Percentiles rank a stretch among this genome's conserved stretches.
Evolutionary conservation across 306 rosid genomes (phyloP).

Genomic region (barrel medic (Medicago truncatula)): DNA sequence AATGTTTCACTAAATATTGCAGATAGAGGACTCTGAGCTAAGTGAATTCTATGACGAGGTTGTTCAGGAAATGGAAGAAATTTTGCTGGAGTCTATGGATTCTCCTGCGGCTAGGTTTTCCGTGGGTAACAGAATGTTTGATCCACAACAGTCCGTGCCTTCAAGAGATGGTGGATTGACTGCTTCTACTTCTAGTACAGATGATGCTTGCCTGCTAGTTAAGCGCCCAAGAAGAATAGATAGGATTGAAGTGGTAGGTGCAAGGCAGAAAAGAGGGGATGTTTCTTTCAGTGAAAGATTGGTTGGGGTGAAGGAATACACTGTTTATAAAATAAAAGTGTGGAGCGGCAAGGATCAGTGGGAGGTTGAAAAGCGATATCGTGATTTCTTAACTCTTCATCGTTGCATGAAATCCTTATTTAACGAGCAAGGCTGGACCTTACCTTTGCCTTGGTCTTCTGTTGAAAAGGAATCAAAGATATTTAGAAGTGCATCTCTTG

Average conservation of each 20-base stretch:
- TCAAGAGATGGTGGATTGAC: constrained; percentile 87
- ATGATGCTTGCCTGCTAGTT: constrained; percentile 56
- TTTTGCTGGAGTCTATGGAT: constrained; percentile 80
- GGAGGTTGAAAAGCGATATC: constrained; percentile 95
- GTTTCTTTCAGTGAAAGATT: constrained; percentile 95
- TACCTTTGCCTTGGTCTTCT: constrained; percentile 88
- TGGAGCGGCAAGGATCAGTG: constrained; percentile 82
- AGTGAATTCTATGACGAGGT: constrained; percentile 82
- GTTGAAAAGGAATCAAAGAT: constrained; percentile 85
- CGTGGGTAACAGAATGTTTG: constrained; percentile 57
- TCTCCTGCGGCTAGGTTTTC: constrained; percentile 69
- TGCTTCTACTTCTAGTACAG: constrained; percentile 83
- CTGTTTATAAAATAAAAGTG: constrained; percentile 82
- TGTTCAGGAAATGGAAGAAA: constrained; percentile 97
- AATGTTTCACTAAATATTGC: constrained; percentile 50
- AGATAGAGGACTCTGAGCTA: constrained; percentile 70
- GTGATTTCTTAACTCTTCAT: constrained; percentile 81
- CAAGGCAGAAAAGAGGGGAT: constrained; percentile 94
- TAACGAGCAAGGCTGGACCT: constrained; percentile 70
- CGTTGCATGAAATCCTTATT: constrained; percentile 72
- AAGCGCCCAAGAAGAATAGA: constrained; percentile 67
- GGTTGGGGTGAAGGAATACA: constrained; percentile 97
- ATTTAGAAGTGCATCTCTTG: constrained; percentile 91
- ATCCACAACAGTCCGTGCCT: constrained; percentile 61
- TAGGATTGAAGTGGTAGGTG: constrained; percentile 94